These are phyloP conservation scores for Vicia faba DNA, from an alignment of 306 rosid genomes.

Conservation along the genomic window DNA sequence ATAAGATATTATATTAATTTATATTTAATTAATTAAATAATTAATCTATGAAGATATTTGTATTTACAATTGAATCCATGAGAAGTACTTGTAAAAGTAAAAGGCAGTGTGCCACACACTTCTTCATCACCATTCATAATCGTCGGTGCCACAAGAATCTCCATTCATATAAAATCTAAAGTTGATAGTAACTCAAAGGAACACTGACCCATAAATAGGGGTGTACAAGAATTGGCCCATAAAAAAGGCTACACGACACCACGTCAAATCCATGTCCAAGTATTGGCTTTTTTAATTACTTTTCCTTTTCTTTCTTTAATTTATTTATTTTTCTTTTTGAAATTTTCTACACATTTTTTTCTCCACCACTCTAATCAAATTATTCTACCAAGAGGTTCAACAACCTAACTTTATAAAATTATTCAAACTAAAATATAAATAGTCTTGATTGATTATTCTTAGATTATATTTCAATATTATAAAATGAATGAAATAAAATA, in stretches of 20 bases:
- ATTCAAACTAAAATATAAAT: slow-evolving; percentile 17
- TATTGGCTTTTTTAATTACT: background rate
- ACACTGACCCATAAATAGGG: slow-evolving; percentile 23
- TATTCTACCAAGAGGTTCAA: background rate
- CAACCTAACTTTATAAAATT: slow-evolving; percentile 29
- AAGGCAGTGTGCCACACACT: background rate
- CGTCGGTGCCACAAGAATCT: slow-evolving; percentile 40
- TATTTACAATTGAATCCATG: too few species aligned
- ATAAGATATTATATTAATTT: too few species aligned
- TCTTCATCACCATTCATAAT: slow-evolving; percentile 11
- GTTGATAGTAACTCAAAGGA: slow-evolving; percentile 3
- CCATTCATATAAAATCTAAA: slow-evolving; percentile 43
- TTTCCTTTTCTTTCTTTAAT: background rate
- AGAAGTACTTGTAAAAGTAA: too few species aligned
- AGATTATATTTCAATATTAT: too few species aligned
- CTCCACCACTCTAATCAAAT: slow-evolving; percentile 30
- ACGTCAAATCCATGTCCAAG: slow-evolving; percentile 35
- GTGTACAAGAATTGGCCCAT: slow-evolving; percentile 21
- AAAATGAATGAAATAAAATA: too few species aligned
- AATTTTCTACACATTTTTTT: slow-evolving; percentile 37
- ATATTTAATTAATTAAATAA: too few species aligned
- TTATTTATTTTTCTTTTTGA: background rate
- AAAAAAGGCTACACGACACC: slow-evolving; percentile 7
- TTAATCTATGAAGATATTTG: too few species aligned
- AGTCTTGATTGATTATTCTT: too few species aligned